Percentiles rank a stretch among this genome's conserved stretches.
These are phyloP conservation scores for Allium sativum DNA, from an alignment of 106 monocot genomes.

Conservation along the genomic window DNA sequence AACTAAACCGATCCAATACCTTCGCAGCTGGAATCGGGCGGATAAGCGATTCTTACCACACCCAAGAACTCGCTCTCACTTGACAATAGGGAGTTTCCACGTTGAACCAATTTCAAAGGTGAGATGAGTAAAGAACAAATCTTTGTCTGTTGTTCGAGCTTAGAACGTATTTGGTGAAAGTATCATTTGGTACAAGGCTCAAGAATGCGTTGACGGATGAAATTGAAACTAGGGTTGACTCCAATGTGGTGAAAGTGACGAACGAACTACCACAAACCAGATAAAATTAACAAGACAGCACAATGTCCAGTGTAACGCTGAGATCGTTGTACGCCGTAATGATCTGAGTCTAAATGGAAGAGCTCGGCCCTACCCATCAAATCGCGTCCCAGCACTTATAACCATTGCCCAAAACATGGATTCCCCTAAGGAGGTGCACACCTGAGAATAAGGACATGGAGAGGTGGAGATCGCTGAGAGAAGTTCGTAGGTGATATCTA, in stretches of 20 bases:
- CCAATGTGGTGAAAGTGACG: conserved; percentile 45
- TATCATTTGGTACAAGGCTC: conserved; percentile 29
- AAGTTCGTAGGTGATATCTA: too few species aligned
- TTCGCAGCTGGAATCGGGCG: conserved; percentile 40
- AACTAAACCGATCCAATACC: conserved; percentile 63
- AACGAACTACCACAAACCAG: conserved; percentile 81
- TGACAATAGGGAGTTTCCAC: conserved; percentile 17
- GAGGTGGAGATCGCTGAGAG: too few species aligned
- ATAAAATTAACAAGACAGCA: conserved; percentile 54
- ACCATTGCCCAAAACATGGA: too few species aligned
- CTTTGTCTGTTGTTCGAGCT: conserved; percentile 53
- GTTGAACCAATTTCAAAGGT: conserved; percentile 39
- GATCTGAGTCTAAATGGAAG: too few species aligned
- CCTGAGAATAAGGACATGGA: too few species aligned
- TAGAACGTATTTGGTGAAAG: conserved; percentile 54
- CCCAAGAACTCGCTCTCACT: conserved; percentile 33
- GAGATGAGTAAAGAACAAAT: conserved; percentile 63
- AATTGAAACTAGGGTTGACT: conserved; percentile 19
- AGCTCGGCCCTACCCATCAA: too few species aligned
- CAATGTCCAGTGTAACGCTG: conserved; percentile 71
- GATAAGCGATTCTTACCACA: conserved; percentile 41
- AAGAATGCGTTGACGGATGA: conserved; percentile 51
- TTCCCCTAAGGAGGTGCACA: too few species aligned
- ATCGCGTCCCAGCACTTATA: too few species aligned
- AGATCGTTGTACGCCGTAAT: conserved; percentile 77